Conservation (phyloP, 2,329 filamentous ascomycete genomes). For the Pseudocercospora fijiensis region DNA sequence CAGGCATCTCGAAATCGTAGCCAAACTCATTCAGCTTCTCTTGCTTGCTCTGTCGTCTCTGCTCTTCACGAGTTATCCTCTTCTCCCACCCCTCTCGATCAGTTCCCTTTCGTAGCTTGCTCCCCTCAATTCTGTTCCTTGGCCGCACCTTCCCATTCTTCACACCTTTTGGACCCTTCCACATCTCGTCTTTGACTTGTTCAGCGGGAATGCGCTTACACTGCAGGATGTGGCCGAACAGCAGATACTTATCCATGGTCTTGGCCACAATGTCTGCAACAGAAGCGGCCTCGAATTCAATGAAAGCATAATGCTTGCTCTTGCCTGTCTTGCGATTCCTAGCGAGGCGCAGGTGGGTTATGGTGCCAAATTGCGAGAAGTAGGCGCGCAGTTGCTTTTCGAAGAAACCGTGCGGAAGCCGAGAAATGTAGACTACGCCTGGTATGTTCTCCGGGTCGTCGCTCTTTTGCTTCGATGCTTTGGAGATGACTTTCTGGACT, state of each 20-base stretch:
- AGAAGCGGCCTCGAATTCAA: slow-evolving; percentile 76
- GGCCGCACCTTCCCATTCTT: slow-evolving; percentile 79
- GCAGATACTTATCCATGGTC: slow-evolving; percentile 96
- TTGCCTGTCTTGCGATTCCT: slow-evolving; percentile 89
- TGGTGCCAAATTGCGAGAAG: slow-evolving; percentile 87
- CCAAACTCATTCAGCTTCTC: slow-evolving; percentile 76
- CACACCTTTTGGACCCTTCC: slow-evolving; percentile 62
- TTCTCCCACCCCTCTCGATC: slow-evolving; percentile 75
- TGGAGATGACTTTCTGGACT: slow-evolving; percentile 43
- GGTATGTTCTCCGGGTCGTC: slow-evolving; percentile 56
- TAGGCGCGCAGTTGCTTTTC: slow-evolving; percentile 93
- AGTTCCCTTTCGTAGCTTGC: slow-evolving; percentile 69
- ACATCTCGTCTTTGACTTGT: slow-evolving; percentile 76
- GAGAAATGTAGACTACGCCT: slow-evolving; percentile 85
- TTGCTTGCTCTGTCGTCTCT: slow-evolving; percentile 65
- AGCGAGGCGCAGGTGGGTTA: slow-evolving; percentile 75
- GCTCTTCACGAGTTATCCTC: slow-evolving; percentile 70
- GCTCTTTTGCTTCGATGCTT: slow-evolving; percentile 30
- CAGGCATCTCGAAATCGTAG: slow-evolving; percentile 77
- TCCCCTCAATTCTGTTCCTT: slow-evolving; percentile 80
- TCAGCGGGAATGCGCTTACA: slow-evolving; percentile 75
- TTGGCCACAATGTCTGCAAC: slow-evolving; percentile 90
- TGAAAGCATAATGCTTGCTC: slow-evolving; percentile 91
- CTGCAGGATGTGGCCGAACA: slow-evolving; percentile 92
- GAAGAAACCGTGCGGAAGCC: slow-evolving; percentile 93